Percentiles rank a stretch among this genome's conserved stretches.
phyloP scores from a whole-genome alignment of 768 basidiomycete genomes.

The Lentinula lateritia region DNA sequence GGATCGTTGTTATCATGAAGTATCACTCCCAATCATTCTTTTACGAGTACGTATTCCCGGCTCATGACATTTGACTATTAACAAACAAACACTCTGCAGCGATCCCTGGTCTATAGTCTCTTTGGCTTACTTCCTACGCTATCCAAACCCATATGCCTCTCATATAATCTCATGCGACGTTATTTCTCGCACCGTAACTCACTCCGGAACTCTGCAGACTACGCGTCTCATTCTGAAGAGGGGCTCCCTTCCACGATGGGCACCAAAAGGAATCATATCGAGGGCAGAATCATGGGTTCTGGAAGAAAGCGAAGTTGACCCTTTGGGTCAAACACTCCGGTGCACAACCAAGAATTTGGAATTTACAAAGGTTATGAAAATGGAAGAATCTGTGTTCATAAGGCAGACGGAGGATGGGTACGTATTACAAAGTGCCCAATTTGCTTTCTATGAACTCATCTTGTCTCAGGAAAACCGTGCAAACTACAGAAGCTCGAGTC shows the following conservation, averaged over 20 bases:
- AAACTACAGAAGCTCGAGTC: slow-evolving; percentile 82
- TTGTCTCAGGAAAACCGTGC: slow-evolving; percentile 61
- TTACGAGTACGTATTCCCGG: slow-evolving; percentile 38
- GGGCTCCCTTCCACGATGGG: slow-evolving; percentile 90
- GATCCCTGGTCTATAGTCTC: slow-evolving; percentile 93
- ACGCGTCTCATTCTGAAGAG: slow-evolving; percentile 90
- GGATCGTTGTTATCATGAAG: slow-evolving; percentile 34
- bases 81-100: slow-evolving; percentile 37
- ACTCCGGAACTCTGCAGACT: slow-evolving; percentile 72
- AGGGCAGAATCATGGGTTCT: slow-evolving; percentile 92
- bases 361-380: slow-evolving; percentile 91
- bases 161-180: slow-evolving; percentile 97
- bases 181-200: slow-evolving; percentile 72
- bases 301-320: slow-evolving; percentile 93
- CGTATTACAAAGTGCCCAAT: slow-evolving; percentile 15
- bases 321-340: slow-evolving; percentile 66
- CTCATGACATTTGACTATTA: slow-evolving; percentile 3
- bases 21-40: slow-evolving; percentile 51
- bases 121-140: slow-evolving; percentile 90
- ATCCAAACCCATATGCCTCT: slow-evolving; percentile 91
- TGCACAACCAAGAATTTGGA: slow-evolving; percentile 88
- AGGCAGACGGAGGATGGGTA: slow-evolving; percentile 68
- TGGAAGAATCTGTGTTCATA: slow-evolving; percentile 77
- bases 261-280: slow-evolving; percentile 73
- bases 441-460: neutral